Conservation (phyloP, 2,329 filamentous ascomycete genomes). For the Plectosphaerella plurivora region DNA sequence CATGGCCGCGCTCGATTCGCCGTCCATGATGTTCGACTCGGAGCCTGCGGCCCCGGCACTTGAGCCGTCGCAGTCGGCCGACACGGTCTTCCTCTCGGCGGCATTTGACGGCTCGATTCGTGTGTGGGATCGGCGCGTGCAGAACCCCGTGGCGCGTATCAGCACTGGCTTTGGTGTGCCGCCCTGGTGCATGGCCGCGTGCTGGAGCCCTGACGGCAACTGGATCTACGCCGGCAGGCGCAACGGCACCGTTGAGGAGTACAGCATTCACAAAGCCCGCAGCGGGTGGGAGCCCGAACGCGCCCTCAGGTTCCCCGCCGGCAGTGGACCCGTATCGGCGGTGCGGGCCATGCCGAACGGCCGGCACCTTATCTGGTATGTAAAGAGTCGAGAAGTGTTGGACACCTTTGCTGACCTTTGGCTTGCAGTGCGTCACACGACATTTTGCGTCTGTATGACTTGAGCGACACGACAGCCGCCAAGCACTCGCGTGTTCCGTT, state of each 20-base stretch:
- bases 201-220: constrained; percentile 95
- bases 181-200: constrained; percentile 96
- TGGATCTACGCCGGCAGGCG: constrained; percentile 88
- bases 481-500: constrained; percentile 85
- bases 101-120: constrained; percentile 82
- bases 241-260: constrained; percentile 94
- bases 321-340: constrained; percentile 85
- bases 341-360: constrained; percentile 90
- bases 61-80: constrained; percentile 57
- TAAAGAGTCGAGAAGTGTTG: constrained; percentile 1
- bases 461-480: constrained; percentile 59
- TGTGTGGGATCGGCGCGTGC: constrained; percentile 86
- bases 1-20: constrained; percentile 20
- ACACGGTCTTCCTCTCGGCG: constrained; percentile 82
- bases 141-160: constrained; percentile 75
- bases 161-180: constrained; percentile 70
- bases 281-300: constrained; percentile 69
- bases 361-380: constrained; percentile 75
- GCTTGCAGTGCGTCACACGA: constrained; percentile 76
- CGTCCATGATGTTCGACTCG: constrained; percentile 32
- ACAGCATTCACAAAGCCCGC: constrained; percentile 71
- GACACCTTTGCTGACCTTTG: constrained; percentile 8
- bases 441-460: constrained; percentile 88
- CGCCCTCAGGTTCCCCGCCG: constrained; percentile 80
- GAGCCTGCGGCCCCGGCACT: constrained; percentile 33